These are phyloP conservation scores for Cyberlindnera americana DNA, from an alignment of 805 yeast species.

Conservation along the genomic window DNA sequence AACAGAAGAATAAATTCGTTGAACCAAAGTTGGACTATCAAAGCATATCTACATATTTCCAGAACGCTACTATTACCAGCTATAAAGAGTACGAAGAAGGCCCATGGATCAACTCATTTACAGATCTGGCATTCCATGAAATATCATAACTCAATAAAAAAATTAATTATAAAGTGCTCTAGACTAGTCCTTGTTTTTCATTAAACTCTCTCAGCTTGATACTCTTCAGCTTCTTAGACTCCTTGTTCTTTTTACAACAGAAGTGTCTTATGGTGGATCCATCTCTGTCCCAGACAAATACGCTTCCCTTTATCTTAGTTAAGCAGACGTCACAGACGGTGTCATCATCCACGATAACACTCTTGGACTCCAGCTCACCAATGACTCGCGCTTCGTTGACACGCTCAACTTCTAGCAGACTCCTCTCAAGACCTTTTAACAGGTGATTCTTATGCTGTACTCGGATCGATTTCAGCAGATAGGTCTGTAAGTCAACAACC, in stretches of 20 bases:
- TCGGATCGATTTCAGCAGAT: conserved; percentile 19
- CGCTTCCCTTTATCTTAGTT: conserved; percentile 15
- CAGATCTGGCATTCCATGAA: conserved; percentile 47
- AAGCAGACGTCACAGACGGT: conserved; percentile 15
- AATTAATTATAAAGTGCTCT: too few relatives aligned
- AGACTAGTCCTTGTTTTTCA: too few relatives aligned
- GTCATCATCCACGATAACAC: conserved; percentile 7
- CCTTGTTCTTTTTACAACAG: conserved; percentile 17
- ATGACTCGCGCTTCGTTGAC: conserved; percentile 8
- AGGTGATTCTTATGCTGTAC: conserved; percentile 11
- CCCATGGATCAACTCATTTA: conserved; percentile 49
- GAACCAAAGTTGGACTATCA: conserved; percentile 35
- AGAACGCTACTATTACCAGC: conserved; percentile 19
- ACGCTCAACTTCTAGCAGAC: conserved; percentile 11
- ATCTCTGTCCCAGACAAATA: conserved; percentile 10
- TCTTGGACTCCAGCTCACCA: conserved; percentile 8
- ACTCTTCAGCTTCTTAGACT: conserved; percentile 10
- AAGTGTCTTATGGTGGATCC: conserved; percentile 19
- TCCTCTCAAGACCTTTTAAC: conserved; percentile 2
- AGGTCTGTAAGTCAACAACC: conserved; percentile 19
- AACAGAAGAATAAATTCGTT: conserved; percentile 16
- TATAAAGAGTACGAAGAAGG: conserved; percentile 30
- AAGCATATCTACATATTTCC: conserved; percentile 32
- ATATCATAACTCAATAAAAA: not conserved
- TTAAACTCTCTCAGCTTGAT: conserved; percentile 15